A percentile compares a stretch with the other conserved stretches of the same genome.
Evolutionary conservation across 768 basidiomycete genomes (phyloP).

Genomic region (Termitomyces sp.): DNA sequence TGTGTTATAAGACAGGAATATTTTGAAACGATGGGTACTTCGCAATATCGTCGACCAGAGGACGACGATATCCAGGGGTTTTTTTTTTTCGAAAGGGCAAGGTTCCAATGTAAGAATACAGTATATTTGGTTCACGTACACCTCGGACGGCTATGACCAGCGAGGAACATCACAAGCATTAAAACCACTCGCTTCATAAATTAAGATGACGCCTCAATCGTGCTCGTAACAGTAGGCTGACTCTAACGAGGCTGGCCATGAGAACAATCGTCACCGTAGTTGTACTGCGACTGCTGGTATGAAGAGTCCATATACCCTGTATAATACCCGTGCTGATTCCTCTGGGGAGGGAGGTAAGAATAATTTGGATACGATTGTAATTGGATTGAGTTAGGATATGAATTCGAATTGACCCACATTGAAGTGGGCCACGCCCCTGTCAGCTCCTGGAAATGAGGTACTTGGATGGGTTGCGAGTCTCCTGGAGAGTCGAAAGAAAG

Average conservation of each 20-base stretch:
- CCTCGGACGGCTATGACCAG: too few species aligned
- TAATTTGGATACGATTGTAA: neutral
- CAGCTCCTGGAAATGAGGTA: neutral
- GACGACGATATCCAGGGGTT: too few species aligned
- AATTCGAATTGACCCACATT: neutral
- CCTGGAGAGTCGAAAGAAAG: neutral
- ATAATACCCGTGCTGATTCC: neutral
- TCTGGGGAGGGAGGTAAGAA: neutral
- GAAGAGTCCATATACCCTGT: neutral
- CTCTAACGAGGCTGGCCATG: neutral
- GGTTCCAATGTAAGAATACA: too few species aligned
- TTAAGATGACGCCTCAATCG: too few species aligned
- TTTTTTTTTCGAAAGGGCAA: constrained; percentile 9
- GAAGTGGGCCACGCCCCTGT: neutral
- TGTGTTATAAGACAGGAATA: too few species aligned
- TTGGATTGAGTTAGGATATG: neutral
- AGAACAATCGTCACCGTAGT: neutral
- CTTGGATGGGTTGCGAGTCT: neutral
- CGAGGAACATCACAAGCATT: too few species aligned
- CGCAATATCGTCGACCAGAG: too few species aligned
- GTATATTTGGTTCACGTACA: too few species aligned
- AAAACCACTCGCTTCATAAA: too few species aligned
- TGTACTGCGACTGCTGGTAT: neutral
- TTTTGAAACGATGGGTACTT: too few species aligned
- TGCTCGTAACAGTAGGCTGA: too few species aligned